Conservation (phyloP, 139 green algal species). For the Trebouxia sp. region DNA sequence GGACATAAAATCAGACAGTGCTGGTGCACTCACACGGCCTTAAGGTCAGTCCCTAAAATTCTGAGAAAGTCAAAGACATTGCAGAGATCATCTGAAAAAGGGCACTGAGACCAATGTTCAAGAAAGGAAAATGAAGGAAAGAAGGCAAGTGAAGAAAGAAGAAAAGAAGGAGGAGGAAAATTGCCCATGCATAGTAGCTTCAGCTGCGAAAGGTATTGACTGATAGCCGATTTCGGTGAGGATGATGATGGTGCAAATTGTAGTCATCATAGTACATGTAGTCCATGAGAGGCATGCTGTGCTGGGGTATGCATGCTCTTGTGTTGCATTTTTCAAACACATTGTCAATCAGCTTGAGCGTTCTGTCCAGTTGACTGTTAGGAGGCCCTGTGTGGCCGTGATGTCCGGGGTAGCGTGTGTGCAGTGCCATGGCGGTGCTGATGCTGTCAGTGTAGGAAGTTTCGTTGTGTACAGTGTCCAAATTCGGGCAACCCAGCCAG, state of each 20-base stretch:
- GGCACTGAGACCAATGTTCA: too few species aligned
- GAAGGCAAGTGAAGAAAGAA: too few species aligned
- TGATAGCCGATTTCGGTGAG: too few species aligned
- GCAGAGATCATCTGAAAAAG: too few species aligned
- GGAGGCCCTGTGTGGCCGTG: background rate
- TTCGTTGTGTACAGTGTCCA: constrained; percentile 22
- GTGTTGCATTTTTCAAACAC: background rate
- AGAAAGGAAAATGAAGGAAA: too few species aligned
- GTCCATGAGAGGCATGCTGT: background rate
- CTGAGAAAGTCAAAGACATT: too few species aligned
- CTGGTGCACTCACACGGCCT: too few species aligned
- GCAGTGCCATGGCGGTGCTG: constrained; percentile 15
- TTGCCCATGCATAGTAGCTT: too few species aligned
- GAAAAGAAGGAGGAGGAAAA: too few species aligned
- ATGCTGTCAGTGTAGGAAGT: background rate
- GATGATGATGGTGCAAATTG: background rate
- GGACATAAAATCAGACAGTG: too few species aligned
- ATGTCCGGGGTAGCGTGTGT: constrained; percentile 27
- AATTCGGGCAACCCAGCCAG: background rate
- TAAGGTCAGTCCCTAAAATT: too few species aligned
- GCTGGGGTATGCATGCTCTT: background rate
- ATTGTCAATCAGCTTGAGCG: background rate
- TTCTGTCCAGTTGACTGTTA: background rate
- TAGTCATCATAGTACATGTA: background rate
- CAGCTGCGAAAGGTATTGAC: too few species aligned